Evolutionary conservation across 768 basidiomycete genomes (phyloP).

Genomic region (Lactarius vividus): DNA sequence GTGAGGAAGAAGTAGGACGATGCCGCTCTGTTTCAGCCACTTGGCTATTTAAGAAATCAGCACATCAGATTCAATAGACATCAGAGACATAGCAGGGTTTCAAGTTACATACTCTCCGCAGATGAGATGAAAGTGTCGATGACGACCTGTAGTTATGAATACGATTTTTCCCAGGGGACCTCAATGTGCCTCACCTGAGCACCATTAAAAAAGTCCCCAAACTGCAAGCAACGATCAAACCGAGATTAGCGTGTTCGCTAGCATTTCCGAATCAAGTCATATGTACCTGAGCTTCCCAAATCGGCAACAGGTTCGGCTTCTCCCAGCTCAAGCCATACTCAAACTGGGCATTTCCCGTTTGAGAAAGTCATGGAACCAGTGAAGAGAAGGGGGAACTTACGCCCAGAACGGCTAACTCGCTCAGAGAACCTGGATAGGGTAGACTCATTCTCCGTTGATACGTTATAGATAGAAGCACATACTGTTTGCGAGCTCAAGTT

Average conservation of each 20-base stretch:
- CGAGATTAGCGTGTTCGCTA: neutral
- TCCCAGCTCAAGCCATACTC: conserved; percentile 93
- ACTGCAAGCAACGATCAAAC: conserved; percentile 41
- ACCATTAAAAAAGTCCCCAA: conserved; percentile 93
- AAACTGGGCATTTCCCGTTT: conserved; percentile 47
- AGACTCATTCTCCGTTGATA: neutral
- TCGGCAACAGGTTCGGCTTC: conserved; percentile 71
- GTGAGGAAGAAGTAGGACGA: conserved; percentile 84
- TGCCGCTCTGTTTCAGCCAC: conserved; percentile 89
- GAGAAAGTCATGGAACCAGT: neutral
- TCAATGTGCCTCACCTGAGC: conserved; percentile 50
- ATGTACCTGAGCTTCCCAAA: conserved; percentile 88
- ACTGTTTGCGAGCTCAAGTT: conserved; percentile 88
- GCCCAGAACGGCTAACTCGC: conserved; percentile 86
- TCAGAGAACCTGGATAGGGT: conserved; percentile 62
- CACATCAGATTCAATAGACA: conserved; percentile 8
- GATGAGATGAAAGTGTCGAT: conserved; percentile 89
- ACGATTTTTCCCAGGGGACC: neutral
- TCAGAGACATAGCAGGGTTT: neutral
- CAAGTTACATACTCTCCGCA: conserved; percentile 63
- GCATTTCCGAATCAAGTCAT: neutral
- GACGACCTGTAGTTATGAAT: conserved; percentile 50
- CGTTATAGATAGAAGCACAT: conserved; percentile 26
- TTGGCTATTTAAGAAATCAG: conserved; percentile 54
- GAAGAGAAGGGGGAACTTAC: conserved; percentile 43